Percentiles rank a stretch among this genome's conserved stretches.
Conservation (phyloP, 2,329 filamentous ascomycete species). For the Colletotrichum lupini region DNA sequence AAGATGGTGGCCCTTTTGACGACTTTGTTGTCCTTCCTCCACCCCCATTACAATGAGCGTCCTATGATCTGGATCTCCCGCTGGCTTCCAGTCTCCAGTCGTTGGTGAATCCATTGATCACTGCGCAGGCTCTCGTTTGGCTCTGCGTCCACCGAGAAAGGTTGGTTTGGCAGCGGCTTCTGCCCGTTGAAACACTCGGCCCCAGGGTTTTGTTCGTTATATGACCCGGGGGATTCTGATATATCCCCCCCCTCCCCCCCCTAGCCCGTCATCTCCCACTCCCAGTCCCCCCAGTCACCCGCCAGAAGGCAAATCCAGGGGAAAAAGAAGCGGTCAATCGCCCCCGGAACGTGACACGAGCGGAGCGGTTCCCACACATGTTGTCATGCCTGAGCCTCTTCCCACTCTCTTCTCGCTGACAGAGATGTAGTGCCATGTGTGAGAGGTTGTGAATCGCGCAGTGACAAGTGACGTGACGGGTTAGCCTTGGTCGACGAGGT, state of each 20-base stretch:
- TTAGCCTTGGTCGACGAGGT: slow-evolving; percentile 13
- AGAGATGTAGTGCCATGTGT: slow-evolving; percentile 12
- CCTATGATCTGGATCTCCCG: slow-evolving; percentile 23
- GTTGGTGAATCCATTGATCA: not conserved
- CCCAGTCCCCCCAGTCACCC: slow-evolving; percentile 6
- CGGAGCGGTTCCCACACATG: slow-evolving; percentile 6
- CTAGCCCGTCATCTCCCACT: slow-evolving; percentile 8
- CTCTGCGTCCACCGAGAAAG: slow-evolving; percentile 9
- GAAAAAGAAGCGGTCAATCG: slow-evolving; percentile 30
- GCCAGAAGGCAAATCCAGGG: slow-evolving; percentile 1
- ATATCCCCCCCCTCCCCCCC: slow-evolving; percentile 25
- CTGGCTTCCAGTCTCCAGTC: not conserved
- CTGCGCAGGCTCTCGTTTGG: not conserved
- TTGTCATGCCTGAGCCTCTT: not conserved
- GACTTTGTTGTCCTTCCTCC: not conserved
- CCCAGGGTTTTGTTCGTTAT: slow-evolving; percentile 14
- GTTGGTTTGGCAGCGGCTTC: slow-evolving; percentile 17
- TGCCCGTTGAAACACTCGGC: slow-evolving; percentile 31
- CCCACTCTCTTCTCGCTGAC: not conserved
- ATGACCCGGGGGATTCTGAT: slow-evolving; percentile 26
- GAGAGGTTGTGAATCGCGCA: slow-evolving; percentile 13
- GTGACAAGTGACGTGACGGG: slow-evolving; percentile 28
- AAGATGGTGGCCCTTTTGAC: not conserved
- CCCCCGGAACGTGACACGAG: not conserved
- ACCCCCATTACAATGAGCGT: slow-evolving; percentile 7